Evolutionary conservation across 2,329 filamentous ascomycete species (phyloP).

Genomic region (Aphanocladium album): DNA sequence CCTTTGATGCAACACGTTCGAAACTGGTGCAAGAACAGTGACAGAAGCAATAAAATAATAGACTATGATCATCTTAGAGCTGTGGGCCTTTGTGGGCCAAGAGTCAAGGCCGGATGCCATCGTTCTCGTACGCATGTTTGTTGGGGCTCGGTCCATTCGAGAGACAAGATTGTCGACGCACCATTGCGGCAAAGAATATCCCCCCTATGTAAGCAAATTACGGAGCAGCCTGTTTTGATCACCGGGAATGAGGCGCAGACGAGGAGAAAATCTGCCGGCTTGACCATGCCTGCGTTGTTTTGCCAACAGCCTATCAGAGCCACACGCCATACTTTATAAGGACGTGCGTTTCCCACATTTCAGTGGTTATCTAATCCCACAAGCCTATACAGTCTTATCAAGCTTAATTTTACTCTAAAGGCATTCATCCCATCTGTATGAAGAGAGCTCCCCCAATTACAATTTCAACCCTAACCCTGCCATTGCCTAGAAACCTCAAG

Average conservation of each 20-base stretch:
- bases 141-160: neutral
- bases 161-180: neutral
- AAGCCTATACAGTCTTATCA: neutral
- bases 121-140: neutral
- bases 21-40: neutral
- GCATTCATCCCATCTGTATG: conserved; percentile 1
- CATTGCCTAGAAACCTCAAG: neutral
- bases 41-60: neutral
- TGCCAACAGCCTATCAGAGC: neutral
- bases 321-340: neutral
- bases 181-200: neutral
- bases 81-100: conserved; percentile 6
- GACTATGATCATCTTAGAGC: neutral
- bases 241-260: neutral
- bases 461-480: neutral
- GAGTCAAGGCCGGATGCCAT: neutral
- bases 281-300: neutral
- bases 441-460: neutral
- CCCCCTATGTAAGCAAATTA: neutral
- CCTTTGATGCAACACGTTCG: neutral
- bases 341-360: conserved; percentile 7
- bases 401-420: conserved; percentile 3
- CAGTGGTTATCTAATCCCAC: neutral
- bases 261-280: neutral
- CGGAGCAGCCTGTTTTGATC: neutral